Conservation (phyloP, 148 eudicot species). For the Vaccinium corymbosum region DNA sequence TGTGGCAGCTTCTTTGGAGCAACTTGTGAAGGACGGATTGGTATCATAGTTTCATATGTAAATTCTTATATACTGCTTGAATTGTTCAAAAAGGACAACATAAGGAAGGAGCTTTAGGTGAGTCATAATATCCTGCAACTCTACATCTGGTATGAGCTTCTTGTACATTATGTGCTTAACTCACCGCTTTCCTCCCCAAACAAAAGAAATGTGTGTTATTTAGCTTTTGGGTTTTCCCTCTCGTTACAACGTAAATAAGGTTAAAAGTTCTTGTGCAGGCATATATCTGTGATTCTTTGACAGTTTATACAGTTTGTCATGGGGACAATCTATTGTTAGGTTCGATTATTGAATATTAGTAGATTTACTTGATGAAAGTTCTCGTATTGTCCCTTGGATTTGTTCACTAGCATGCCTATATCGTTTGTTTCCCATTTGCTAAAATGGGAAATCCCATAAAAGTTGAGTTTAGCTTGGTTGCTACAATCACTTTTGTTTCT, state of each 20-base stretch:
- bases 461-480: no score
- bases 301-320: background rate
- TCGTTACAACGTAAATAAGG: slow-evolving; percentile 27
- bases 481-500: no score
- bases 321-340: background rate
- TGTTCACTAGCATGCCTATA: background rate
- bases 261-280: slow-evolving; percentile 22
- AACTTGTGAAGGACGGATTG: slow-evolving; percentile 69
- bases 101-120: slow-evolving; percentile 20
- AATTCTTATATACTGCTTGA: slow-evolving; percentile 14
- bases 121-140: slow-evolving; percentile 36
- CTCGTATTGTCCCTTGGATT: background rate
- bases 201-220: background rate
- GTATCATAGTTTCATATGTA: slow-evolving; percentile 36
- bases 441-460: no score
- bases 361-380: background rate
- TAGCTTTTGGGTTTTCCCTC: background rate
- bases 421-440: no score
- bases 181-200: slow-evolving; percentile 7
- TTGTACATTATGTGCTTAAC: slow-evolving; percentile 39
- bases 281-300: background rate
- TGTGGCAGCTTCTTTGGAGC: slow-evolving; percentile 60
- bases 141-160: slow-evolving; percentile 39
- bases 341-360: background rate
- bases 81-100: background rate